These are phyloP conservation scores for Scleromitrula shiraiana DNA, from an alignment of 2,329 filamentous ascomycete genomes.

Conservation along the genomic window DNA sequence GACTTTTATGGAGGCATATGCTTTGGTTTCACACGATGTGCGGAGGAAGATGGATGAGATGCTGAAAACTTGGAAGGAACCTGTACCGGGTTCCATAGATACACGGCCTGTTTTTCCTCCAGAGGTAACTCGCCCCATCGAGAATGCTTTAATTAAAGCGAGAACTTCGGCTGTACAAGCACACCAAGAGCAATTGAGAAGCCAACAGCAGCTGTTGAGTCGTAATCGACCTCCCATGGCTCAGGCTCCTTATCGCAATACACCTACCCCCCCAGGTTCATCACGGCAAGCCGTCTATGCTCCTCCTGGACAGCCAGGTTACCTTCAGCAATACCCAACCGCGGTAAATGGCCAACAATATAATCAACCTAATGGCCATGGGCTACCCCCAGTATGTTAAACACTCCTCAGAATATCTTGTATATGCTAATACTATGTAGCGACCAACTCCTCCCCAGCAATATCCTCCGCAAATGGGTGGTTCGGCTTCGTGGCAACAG, in stretches of 20 bases:
- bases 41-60: constrained; percentile 93
- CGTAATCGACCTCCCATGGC: constrained; percentile 43
- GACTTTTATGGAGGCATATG: constrained; percentile 96
- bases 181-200: constrained; percentile 47
- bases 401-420: neutral
- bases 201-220: constrained; percentile 46
- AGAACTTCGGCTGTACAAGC: constrained; percentile 50
- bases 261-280: constrained; percentile 61
- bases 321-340: constrained; percentile 29
- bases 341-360: constrained; percentile 20
- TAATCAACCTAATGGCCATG: constrained; percentile 17
- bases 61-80: constrained; percentile 96
- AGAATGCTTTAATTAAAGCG: constrained; percentile 87
- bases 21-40: constrained; percentile 73
- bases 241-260: constrained; percentile 58
- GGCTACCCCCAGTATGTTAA: constrained; percentile 24
- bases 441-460: constrained; percentile 15
- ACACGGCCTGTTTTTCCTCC: constrained; percentile 84
- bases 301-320: constrained; percentile 25
- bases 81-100: constrained; percentile 87
- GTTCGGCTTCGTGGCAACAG: constrained; percentile 29
- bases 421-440: constrained; percentile 11
- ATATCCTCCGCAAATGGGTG: constrained; percentile 20
- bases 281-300: constrained; percentile 34
- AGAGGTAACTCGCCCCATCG: constrained; percentile 83